These are phyloP conservation scores for Colletotrichum tropicale DNA, from an alignment of 2,329 filamentous ascomycete species.

Conservation along the genomic window DNA sequence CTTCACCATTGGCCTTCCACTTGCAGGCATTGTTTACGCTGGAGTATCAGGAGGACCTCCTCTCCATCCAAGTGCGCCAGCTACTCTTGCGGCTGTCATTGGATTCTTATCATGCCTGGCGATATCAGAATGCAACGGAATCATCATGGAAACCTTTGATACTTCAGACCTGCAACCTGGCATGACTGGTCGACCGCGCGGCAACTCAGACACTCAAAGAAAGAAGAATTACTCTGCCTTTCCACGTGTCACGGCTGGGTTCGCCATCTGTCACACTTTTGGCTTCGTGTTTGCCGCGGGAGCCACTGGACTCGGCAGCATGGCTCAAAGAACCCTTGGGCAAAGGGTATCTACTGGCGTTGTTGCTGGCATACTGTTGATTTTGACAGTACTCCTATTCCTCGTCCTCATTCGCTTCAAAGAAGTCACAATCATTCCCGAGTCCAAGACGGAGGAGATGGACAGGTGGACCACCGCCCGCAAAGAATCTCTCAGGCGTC, in stretches of 20 bases:
- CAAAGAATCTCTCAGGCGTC: slow-evolving; percentile 50
- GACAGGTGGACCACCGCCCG: slow-evolving; percentile 54
- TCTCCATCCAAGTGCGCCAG: slow-evolving; percentile 66
- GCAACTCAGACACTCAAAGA: slow-evolving; percentile 42
- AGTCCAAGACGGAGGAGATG: slow-evolving; percentile 60
- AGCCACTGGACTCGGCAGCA: slow-evolving; percentile 72
- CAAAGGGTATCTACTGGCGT: slow-evolving; percentile 72
- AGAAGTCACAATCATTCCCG: slow-evolving; percentile 71
- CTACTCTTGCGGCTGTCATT: slow-evolving; percentile 67
- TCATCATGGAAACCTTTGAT: slow-evolving; percentile 83
- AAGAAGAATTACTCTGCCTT: slow-evolving; percentile 78
- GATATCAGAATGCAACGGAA: slow-evolving; percentile 75
- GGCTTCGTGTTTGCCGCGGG: slow-evolving; percentile 73
- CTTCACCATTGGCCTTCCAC: slow-evolving; percentile 70
- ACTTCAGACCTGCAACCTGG: slow-evolving; percentile 79
- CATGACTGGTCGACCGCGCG: slow-evolving; percentile 62
- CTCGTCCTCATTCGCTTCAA: slow-evolving; percentile 68
- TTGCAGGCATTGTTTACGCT: slow-evolving; percentile 71
- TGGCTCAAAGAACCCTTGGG: slow-evolving; percentile 67
- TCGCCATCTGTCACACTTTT: slow-evolving; percentile 72
- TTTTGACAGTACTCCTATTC: slow-evolving; percentile 68
- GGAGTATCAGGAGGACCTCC: slow-evolving; percentile 67
- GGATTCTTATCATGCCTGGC: slow-evolving; percentile 76
- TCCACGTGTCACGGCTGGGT: slow-evolving; percentile 73
- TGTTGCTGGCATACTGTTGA: slow-evolving; percentile 69